Evolutionary conservation across 2,329 filamentous ascomycete genomes (phyloP), one percentile per base, ranked within the genome.

Genomic region (Trichophyton mentagrophytes): DNA sequence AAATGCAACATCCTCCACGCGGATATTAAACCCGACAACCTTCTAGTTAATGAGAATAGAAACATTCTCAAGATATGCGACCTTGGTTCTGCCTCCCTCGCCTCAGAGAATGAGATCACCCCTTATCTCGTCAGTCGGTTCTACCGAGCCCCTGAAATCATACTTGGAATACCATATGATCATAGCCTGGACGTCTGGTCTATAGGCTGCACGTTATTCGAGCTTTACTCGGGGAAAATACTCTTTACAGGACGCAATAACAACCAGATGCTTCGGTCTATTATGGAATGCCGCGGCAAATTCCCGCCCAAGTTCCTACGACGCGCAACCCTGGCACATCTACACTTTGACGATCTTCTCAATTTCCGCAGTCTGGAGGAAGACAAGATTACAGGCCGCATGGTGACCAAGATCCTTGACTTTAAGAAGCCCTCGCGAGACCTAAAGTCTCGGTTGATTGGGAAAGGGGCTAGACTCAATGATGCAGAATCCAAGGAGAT

Each of bases 171-270:
- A 78, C 87, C 88, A 8, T 96, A 95, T 72, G 90, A 96, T 71
- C 95, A 92, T 71, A 87, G 88, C 6, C 89, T 97, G 65, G 93
- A 99, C 73, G 89, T 96, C 80, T 99, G 93, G 93, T 95, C 92
- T 6, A 90, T 97, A 66, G 95, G 93, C 42, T 99, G 93, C 75
- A 99, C 93, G 0, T 80, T 97, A 33, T 99, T 95, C 73, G 93
- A 99, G 75, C 80, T 99, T 46, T 97, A 95, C 77, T 97, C 93
- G 0, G 93, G 93, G 69, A 96, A 96, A 73, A 97, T 99, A 61
- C 80, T 99, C 36, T 99, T 99, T 72, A 90, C 90, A 0, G 93
- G 93, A 62, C 84, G 89, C 65, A 93, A 89, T 76, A 99, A 99
- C 78, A 99, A 99, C 71, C 90, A 96, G 76, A 99, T 99, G 93